phyloP scores from a whole-genome alignment of 352 stramenopile species.

The Lagenidium sp. region DNA sequence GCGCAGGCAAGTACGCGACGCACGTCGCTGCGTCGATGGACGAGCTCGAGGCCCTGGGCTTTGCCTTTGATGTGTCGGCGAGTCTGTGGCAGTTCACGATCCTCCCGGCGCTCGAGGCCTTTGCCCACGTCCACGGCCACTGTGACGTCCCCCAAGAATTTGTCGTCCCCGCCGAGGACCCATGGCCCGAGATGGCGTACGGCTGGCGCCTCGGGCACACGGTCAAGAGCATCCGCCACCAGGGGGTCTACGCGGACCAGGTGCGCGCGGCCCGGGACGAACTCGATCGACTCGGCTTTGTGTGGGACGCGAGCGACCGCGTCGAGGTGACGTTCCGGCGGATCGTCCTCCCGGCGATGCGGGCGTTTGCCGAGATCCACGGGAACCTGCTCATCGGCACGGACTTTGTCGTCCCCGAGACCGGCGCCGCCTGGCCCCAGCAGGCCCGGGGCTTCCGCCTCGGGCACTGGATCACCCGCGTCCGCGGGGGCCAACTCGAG shows the following conservation, averaged over 20 bases:
- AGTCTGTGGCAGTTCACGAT: conserved; percentile 55
- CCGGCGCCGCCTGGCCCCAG: conserved; percentile 35
- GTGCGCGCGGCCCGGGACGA: conserved; percentile 58
- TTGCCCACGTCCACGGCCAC: conserved; percentile 81
- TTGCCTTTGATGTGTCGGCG: conserved; percentile 52
- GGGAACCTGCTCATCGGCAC: conserved; percentile 43
- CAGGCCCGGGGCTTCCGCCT: conserved; percentile 50
- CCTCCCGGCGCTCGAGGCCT: conserved; percentile 73
- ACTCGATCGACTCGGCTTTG: conserved; percentile 87
- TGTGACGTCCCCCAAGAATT: conserved; percentile 90
- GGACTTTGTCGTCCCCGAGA: conserved; percentile 65
- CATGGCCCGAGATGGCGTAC: conserved; percentile 81
- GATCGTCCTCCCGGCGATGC: conserved; percentile 50
- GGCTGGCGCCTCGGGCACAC: conserved; percentile 84
- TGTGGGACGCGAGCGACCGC: conserved; percentile 81
- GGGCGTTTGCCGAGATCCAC: conserved; percentile 33
- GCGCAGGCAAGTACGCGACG: conserved; percentile 42
- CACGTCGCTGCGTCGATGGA: conserved; percentile 23
- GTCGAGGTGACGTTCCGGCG: conserved; percentile 40
- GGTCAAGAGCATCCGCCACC: conserved; percentile 87
- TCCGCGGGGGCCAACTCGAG: conserved; percentile 31
- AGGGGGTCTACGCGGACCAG: conserved; percentile 70
- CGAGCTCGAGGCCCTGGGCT: conserved; percentile 45
- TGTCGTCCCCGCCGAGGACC: conserved; percentile 59
- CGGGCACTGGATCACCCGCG: conserved; percentile 66